Conservation (phyloP, 176 grass and related monocot genomes). For the Aegilops bicornis region DNA sequence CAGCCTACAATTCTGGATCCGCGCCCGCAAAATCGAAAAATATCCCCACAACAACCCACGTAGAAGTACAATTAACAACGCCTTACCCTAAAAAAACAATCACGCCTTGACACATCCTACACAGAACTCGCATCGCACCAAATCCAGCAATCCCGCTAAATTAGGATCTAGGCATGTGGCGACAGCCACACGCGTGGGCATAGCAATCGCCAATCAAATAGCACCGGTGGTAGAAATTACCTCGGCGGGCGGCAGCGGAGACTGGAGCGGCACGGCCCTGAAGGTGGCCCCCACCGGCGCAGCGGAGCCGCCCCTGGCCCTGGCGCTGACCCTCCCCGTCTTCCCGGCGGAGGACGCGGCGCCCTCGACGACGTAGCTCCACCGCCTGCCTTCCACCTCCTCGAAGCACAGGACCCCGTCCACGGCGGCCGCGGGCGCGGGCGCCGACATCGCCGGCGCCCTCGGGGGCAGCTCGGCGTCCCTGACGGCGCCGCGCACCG, state of each 20-base stretch:
- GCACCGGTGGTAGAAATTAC: conserved; percentile 26
- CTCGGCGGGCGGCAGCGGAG: conserved; percentile 71
- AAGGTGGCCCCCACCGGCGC: conserved; percentile 39
- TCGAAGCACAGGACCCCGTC: conserved; percentile 72
- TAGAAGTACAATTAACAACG: background rate
- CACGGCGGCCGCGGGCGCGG: conserved; percentile 19
- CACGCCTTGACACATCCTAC: background rate
- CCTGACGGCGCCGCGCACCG: conserved; percentile 48
- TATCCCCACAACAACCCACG: background rate
- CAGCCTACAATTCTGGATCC: background rate
- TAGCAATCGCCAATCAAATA: conserved; percentile 3
- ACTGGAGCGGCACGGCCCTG: conserved; percentile 74
- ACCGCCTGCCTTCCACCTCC: conserved; percentile 89
- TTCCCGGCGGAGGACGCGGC: conserved; percentile 15
- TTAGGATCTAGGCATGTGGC: background rate
- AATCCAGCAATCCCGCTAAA: background rate
- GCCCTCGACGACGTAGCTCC: conserved; percentile 76
- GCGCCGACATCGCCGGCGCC: conserved; percentile 32
- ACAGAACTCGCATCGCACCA: background rate
- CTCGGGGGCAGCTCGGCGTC: conserved; percentile 34
- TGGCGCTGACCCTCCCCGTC: conserved; percentile 33
- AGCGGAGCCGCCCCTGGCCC: background rate
- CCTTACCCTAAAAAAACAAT: background rate
- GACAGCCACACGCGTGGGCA: background rate
- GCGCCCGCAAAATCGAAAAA: background rate